Base-by-base conservation (phyloP, 2,329 filamentous ascomycete genomes). In the Neurospora sp. region DNA sequence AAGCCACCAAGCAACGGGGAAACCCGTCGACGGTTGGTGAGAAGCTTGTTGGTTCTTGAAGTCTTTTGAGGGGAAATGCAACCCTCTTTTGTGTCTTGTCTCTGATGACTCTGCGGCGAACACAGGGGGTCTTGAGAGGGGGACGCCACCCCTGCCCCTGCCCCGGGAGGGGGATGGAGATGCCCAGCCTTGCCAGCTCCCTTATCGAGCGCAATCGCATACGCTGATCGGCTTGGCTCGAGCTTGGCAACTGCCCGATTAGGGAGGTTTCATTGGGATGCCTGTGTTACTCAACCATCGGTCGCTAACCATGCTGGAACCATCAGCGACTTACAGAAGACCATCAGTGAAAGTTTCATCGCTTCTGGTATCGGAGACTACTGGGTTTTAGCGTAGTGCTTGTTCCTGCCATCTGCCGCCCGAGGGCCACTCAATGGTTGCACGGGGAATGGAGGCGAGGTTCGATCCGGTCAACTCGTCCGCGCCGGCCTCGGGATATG, bases 261-360 rank as follows among this genome's bases (percentile, higher is more conserved):
- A 66, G 73, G 73, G 73, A 75, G 73, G 73, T 75, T 66, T 36
- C 71, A 73, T 38, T 66, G 36, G 42, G 42, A 66, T 69, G 33
- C 33, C 33, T 33, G 33, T 33, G 67, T 39, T 33, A 33, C 66
- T 66, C 62, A 43, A 17, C 33, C 40, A 15, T 62, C 66, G 42
- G 33, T 67, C 62, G 17, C 66, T 23, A 33, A 23, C 38, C 58
- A 17, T 11, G n/a, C 62, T 66, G 42, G 9, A 17, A 33, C 6
- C 46, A 19, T 23, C 39, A 58, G 40, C 39, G 17, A 68, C 39
- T 15, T 46, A 33, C 67, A 19, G 62, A 39, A 42, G 38, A 66
- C 52, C 52, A 36, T 66, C 38, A 11, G 19, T 13, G 10, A 39
- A 52, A 19, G 17, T 19, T 43, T 43, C n/a, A n/a, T n/a, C 17